phyloP scores from a whole-genome alignment of 257 asterid species.

The Primulina huaijiensis region DNA sequence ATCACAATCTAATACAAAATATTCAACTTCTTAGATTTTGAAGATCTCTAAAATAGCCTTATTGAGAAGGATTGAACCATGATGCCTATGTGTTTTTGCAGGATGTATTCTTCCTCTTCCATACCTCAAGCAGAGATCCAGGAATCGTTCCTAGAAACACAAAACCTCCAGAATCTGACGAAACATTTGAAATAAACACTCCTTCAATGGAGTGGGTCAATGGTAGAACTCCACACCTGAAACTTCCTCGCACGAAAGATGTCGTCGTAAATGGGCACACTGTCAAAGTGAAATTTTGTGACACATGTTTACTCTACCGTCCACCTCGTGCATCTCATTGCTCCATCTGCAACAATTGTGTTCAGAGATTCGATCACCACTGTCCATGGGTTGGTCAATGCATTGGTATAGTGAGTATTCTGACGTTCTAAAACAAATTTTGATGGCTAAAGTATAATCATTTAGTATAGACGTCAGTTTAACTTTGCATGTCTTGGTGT shows the following conservation, averaged over 20 bases:
- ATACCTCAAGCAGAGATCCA: constrained; percentile 80
- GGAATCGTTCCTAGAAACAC: constrained; percentile 71
- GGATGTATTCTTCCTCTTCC: constrained; percentile 69
- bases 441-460: constrained; percentile 1
- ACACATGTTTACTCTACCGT: constrained; percentile 84
- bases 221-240: constrained; percentile 71
- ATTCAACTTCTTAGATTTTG: background rate
- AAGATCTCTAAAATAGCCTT: background rate
- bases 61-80: background rate
- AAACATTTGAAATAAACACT: constrained; percentile 39
- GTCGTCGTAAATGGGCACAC: constrained; percentile 69
- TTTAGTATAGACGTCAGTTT: background rate
- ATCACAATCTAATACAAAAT: too few relatives aligned
- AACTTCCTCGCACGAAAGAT: constrained; percentile 69
- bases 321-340: constrained; percentile 98
- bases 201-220: constrained; percentile 92
- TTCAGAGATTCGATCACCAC: constrained; percentile 86
- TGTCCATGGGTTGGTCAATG: constrained; percentile 98
- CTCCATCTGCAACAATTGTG: constrained; percentile 94
- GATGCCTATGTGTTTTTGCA: constrained; percentile 30
- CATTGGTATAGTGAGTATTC: constrained; percentile 75
- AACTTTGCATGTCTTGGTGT: too few relatives aligned
- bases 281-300: constrained; percentile 73
- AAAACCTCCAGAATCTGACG: constrained; percentile 65
- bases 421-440: constrained; percentile 1